A percentile compares a stretch with the other conserved stretches of the same genome.
Conservation (phyloP, 2,329 filamentous ascomycete genomes). For the Ceratocystis smalleyi region DNA sequence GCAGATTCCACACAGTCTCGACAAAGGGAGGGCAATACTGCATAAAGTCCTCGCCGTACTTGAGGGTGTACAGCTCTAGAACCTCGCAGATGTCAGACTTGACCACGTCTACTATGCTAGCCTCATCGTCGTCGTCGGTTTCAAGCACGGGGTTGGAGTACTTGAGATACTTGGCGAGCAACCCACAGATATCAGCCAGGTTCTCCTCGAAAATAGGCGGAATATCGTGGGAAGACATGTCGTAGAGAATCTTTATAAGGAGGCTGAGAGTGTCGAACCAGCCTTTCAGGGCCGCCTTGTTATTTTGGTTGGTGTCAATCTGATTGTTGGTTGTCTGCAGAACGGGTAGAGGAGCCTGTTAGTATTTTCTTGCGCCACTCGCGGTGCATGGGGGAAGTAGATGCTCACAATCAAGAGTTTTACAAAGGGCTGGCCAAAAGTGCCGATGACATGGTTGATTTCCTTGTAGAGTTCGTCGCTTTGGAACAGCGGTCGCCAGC, state of each 20-base stretch:
- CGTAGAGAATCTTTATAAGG: conserved; percentile 82
- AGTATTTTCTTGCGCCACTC: not conserved
- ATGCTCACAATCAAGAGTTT: conserved; percentile 53
- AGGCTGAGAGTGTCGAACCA: conserved; percentile 79
- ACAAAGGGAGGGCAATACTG: conserved; percentile 70
- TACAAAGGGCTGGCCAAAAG: conserved; percentile 73
- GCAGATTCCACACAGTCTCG: conserved; percentile 73
- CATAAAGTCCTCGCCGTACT: conserved; percentile 90
- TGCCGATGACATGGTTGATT: conserved; percentile 84
- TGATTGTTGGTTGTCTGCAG: conserved; percentile 48
- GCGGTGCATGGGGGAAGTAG: not conserved
- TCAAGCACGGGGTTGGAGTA: conserved; percentile 74
- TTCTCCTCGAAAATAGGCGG: conserved; percentile 90
- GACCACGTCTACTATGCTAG: conserved; percentile 68
- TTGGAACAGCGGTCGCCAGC: conserved; percentile 87
- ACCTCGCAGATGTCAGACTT: conserved; percentile 90
- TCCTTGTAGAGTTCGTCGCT: conserved; percentile 87
- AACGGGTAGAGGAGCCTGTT: not conserved
- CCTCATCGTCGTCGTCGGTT: conserved; percentile 79
- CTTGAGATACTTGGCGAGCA: conserved; percentile 83
- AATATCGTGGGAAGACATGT: conserved; percentile 93
- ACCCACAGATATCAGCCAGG: conserved; percentile 54
- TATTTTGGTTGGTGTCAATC: conserved; percentile 59
- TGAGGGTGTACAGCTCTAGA: conserved; percentile 77
- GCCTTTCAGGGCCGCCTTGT: conserved; percentile 57